Evolutionary conservation across 768 basidiomycete genomes (phyloP).

Genomic region (Rhodotorula babjevae): DNA sequence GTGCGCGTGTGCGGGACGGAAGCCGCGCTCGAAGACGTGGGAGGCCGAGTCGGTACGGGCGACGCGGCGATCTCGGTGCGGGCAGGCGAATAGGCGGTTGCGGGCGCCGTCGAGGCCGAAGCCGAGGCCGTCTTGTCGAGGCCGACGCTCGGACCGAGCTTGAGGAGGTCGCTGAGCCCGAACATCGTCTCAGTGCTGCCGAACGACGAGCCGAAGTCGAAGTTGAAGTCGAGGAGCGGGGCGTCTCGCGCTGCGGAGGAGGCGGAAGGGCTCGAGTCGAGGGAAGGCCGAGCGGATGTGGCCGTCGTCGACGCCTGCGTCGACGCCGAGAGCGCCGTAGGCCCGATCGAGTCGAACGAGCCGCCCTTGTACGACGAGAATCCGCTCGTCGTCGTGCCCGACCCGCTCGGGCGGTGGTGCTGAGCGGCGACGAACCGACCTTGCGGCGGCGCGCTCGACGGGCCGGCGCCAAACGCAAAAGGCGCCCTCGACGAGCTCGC

Average conservation of each 20-base stretch:
- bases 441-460: no score
- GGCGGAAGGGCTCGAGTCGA: not conserved
- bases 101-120: not conserved
- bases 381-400: not conserved
- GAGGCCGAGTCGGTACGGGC: not conserved
- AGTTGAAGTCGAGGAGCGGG: conserved; percentile 29
- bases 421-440: not conserved
- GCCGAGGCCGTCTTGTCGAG: no score
- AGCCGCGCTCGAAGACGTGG: no score
- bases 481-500: not conserved
- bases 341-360: conserved; percentile 20
- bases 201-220: conserved; percentile 26
- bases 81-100: no score
- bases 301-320: conserved; percentile 1
- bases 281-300: not conserved
- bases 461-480: not conserved
- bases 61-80: not conserved
- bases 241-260: not conserved
- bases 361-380: conserved; percentile 8
- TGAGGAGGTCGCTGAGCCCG: conserved; percentile 29
- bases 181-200: conserved; percentile 25
- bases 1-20: not conserved
- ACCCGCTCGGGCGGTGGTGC: not conserved
- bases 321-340: not conserved
- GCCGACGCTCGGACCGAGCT: not conserved